Evolutionary conservation across 768 basidiomycete genomes (phyloP).

Genomic region (Cantharellus anzutake): DNA sequence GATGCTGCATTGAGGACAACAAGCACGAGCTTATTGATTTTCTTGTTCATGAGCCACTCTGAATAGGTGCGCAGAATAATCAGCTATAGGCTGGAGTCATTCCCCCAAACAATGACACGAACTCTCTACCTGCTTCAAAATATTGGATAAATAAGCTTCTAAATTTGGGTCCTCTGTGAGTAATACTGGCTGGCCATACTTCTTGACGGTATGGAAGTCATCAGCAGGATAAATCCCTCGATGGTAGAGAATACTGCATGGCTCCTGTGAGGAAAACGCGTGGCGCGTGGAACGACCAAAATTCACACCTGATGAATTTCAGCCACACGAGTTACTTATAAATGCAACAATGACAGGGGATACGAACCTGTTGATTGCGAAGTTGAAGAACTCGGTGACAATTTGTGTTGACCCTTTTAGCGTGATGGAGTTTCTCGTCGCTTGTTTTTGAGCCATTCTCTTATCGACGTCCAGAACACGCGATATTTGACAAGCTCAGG

Average conservation of each 20-base stretch:
- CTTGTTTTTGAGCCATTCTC: slow-evolving; percentile 4
- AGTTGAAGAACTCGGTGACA: slow-evolving; percentile 99
- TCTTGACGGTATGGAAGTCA: slow-evolving; percentile 99
- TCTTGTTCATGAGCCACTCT: slow-evolving; percentile 91
- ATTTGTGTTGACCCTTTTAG: slow-evolving; percentile 88
- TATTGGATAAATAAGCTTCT: slow-evolving; percentile 88
- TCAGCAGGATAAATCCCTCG: slow-evolving; percentile 93
- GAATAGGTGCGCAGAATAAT: background rate
- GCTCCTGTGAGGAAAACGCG: background rate
- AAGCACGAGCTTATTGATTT: slow-evolving; percentile 84
- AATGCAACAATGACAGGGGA: too few species aligned
- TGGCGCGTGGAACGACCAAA: too few species aligned
- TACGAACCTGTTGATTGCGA: slow-evolving; percentile 87
- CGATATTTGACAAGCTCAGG: background rate
- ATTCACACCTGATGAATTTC: too few species aligned
- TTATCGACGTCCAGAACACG: background rate
- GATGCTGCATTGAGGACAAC: slow-evolving; percentile 94
- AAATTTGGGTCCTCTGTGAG: slow-evolving; percentile 86
- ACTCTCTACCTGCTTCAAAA: slow-evolving; percentile 87
- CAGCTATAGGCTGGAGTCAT: background rate
- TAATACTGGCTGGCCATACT: slow-evolving; percentile 90
- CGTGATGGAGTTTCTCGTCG: slow-evolving; percentile 32
- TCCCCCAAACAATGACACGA: slow-evolving; percentile 15
- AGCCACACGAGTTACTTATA: too few species aligned
- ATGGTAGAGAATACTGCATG: slow-evolving; percentile 76